Evolutionary conservation across 1,284 basidiomycete species (phyloP).

Genomic region (Cutaneotrichosporon cutaneum): DNA sequence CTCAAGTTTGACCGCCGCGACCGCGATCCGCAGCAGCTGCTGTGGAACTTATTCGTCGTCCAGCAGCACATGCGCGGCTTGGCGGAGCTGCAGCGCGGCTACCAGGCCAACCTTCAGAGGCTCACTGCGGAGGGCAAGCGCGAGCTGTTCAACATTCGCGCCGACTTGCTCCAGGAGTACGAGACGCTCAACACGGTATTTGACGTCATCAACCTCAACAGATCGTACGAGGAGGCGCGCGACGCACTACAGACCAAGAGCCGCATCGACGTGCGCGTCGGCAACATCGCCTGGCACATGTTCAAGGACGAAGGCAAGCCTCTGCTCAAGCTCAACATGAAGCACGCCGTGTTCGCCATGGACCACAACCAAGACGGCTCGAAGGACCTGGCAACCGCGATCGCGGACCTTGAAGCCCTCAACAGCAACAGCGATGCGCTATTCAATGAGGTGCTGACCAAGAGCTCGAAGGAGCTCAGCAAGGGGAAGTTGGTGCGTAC

Average conservation of each 20-base stretch:
- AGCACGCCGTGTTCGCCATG: conserved; percentile 78
- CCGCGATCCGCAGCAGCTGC: conserved; percentile 62
- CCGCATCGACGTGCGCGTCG: conserved; percentile 75
- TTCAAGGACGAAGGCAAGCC: conserved; percentile 68
- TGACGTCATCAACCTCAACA: conserved; percentile 76
- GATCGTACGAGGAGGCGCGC: conserved; percentile 65
- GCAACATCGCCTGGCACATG: conserved; percentile 93
- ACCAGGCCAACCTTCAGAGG: conserved; percentile 58
- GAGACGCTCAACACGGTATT: conserved; percentile 85
- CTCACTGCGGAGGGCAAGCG: conserved; percentile 58
- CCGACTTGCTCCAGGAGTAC: conserved; percentile 70
- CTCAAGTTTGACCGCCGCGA: conserved; percentile 91
- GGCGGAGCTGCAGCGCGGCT: conserved; percentile 57
- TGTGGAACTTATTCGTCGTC: conserved; percentile 66
- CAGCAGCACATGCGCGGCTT: conserved; percentile 73
- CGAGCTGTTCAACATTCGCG: conserved; percentile 65
- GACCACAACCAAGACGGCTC: conserved; percentile 86
- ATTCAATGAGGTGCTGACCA: conserved; percentile 89
- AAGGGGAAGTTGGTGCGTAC: conserved; percentile 51
- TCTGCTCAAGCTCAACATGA: conserved; percentile 81
- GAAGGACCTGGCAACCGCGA: conserved; percentile 71
- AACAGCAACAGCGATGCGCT: conserved; percentile 80
- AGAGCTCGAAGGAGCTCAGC: conserved; percentile 51
- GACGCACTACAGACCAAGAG: conserved; percentile 76
- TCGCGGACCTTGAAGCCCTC: conserved; percentile 76